phyloP scores from a whole-genome alignment of 768 basidiomycete genomes.

The Dictyophora rubrovolvata region DNA sequence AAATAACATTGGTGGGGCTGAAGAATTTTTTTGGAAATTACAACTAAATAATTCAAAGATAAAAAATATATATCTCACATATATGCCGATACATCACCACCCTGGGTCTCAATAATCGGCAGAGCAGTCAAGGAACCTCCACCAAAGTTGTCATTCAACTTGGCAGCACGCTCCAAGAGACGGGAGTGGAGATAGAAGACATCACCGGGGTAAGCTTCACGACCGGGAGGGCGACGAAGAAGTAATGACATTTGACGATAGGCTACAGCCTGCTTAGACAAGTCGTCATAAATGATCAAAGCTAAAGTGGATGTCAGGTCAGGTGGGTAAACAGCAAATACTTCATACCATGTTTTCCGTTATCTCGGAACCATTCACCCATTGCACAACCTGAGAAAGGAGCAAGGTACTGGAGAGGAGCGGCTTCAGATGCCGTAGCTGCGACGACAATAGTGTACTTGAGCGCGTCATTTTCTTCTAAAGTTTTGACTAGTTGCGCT shows the following conservation, averaged over 20 bases:
- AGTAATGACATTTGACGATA: slow-evolving; percentile 99
- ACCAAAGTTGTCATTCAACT: slow-evolving; percentile 99
- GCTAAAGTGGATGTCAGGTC: slow-evolving; percentile 28
- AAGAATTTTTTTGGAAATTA: slow-evolving; percentile 8
- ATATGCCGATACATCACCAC: slow-evolving; percentile 99
- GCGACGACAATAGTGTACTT: slow-evolving; percentile 99
- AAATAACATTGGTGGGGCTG: slow-evolving; percentile 73
- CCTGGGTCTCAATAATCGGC: slow-evolving; percentile 97
- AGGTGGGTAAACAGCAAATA: not conserved
- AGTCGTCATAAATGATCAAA: slow-evolving; percentile 97
- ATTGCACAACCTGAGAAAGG: slow-evolving; percentile 99
- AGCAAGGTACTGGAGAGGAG: slow-evolving; percentile 97
- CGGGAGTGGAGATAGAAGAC: slow-evolving; percentile 99
- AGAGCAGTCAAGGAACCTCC: slow-evolving; percentile 98
- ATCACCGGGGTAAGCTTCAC: slow-evolving; percentile 99
- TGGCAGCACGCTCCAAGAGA: slow-evolving; percentile 99
- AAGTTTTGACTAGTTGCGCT: slow-evolving; percentile 97
- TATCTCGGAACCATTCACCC: slow-evolving; percentile 99
- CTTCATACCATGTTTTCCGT: slow-evolving; percentile 91
- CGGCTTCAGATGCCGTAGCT: slow-evolving; percentile 98
- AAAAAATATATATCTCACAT: slow-evolving; percentile 69
- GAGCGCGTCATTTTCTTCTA: slow-evolving; percentile 99
- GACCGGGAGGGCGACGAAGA: slow-evolving; percentile 99
- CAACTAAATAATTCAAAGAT: not conserved
- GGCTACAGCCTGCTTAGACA: slow-evolving; percentile 99